Conservation (phyloP, 352 stramenopile genomes). For the Peronospora farinosa region DNA sequence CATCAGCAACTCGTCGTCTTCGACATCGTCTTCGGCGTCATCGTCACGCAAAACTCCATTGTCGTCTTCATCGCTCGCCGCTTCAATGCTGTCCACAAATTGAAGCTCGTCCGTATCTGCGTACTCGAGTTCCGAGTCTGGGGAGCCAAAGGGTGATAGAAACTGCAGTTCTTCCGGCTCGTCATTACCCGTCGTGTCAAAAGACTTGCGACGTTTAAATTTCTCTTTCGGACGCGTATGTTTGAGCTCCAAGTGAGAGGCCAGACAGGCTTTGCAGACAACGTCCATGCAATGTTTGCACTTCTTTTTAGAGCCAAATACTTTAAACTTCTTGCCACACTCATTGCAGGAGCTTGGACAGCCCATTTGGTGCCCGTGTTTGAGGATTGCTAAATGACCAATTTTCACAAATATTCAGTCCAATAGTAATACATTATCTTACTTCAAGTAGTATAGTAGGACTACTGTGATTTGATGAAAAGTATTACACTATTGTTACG, state of each 20-base stretch:
- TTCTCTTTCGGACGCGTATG: constrained; percentile 29
- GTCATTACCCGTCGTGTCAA: constrained; percentile 10
- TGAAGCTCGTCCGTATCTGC: constrained; percentile 34
- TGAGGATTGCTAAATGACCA: neutral
- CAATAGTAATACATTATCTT: no score
- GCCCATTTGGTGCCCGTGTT: constrained; percentile 29
- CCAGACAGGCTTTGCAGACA: constrained; percentile 55
- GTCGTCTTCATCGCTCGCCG: constrained; percentile 41
- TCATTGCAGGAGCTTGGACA: constrained; percentile 42
- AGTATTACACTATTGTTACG: no score
- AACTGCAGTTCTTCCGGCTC: constrained; percentile 52
- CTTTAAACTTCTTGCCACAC: constrained; percentile 73
- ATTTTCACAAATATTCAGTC: no score
- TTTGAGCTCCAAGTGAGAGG: constrained; percentile 40
- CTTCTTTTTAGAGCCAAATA: constrained; percentile 63
- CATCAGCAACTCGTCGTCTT: constrained; percentile 33
- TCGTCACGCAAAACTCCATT: constrained; percentile 32
- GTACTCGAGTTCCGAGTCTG: constrained; percentile 20
- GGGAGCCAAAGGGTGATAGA: constrained; percentile 31
- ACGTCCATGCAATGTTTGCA: constrained; percentile 58
- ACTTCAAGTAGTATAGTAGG: no score
- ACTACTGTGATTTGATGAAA: no score
- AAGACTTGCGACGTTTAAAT: constrained; percentile 21
- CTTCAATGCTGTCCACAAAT: constrained; percentile 33
- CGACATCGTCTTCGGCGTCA: constrained; percentile 15